These are phyloP conservation scores for Dryas drummondii DNA, from an alignment of 306 rosid species.

Conservation along the genomic window DNA sequence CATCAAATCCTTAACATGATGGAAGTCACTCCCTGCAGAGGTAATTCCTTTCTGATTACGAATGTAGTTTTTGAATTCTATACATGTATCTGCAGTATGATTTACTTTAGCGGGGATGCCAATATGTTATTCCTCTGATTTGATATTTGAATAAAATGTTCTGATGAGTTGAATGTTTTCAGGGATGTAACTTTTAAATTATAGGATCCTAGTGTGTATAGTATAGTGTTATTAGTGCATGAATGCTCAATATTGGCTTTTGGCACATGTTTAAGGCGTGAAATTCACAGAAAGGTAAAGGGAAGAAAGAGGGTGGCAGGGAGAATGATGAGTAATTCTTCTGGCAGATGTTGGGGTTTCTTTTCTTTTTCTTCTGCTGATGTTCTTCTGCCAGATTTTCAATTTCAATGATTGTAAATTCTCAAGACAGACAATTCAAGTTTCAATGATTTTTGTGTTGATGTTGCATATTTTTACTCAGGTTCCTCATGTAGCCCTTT, in stretches of 20 bases:
- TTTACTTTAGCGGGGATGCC: not conserved
- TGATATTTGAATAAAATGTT: not conserved
- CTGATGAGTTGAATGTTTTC: constrained; percentile 7
- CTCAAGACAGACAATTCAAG: not conserved
- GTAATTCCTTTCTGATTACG: not conserved
- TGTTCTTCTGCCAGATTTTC: not conserved
- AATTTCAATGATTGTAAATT: not conserved
- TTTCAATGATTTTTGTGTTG: not conserved
- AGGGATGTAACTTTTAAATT: not conserved
- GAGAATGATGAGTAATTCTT: not conserved
- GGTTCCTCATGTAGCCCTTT: not conserved
- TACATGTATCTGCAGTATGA: not conserved
- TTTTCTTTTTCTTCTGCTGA: not conserved
- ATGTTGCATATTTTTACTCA: not conserved
- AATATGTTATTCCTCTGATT: not conserved
- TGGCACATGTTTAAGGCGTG: too few species aligned
- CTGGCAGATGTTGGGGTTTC: not conserved
- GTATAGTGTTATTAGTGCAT: not conserved
- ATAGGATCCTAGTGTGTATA: not conserved
- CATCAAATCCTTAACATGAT: constrained; percentile 25
- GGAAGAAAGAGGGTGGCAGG: too few species aligned
- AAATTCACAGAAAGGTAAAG: too few species aligned
- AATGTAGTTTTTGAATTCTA: not conserved
- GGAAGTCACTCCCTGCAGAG: constrained; percentile 16
- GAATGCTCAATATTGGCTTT: not conserved